Percentiles rank a stretch among this genome's conserved stretches.
phyloP scores from a whole-genome alignment of 257 asterid species.

The Solanum rostratum region DNA sequence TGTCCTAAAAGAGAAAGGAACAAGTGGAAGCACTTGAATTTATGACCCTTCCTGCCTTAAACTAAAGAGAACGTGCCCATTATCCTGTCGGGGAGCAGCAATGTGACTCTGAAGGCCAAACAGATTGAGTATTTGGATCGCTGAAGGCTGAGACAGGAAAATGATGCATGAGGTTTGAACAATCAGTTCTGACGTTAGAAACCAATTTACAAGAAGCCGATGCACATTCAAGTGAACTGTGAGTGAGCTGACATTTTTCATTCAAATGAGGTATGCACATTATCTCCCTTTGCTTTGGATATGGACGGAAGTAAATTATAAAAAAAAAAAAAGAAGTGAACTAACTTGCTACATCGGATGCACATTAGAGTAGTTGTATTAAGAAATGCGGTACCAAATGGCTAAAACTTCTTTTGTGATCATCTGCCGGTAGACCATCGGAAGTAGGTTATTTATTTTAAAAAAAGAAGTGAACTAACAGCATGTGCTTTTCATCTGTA shows the following conservation, averaged over 20 bases:
- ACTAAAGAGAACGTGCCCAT: not conserved
- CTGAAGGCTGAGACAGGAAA: conserved; percentile 12
- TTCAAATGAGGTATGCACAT: conserved; percentile 1
- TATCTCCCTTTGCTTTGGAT: not conserved
- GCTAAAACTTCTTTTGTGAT: not conserved
- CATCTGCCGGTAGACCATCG: not conserved
- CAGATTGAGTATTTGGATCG: conserved; percentile 8
- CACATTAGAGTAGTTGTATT: not conserved
- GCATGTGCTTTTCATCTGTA: not conserved
- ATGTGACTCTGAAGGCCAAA: conserved; percentile 2
- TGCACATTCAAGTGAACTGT: not conserved
- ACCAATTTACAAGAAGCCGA: conserved; percentile 3
- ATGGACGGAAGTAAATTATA: not conserved
- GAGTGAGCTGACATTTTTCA: not conserved
- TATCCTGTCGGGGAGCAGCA: conserved; percentile 7
- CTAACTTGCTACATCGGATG: not conserved
- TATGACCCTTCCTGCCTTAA: not conserved
- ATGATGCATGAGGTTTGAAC: conserved; percentile 8
- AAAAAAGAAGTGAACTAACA: too few species aligned
- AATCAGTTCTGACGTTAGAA: conserved; percentile 6
- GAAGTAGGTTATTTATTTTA: too few species aligned
- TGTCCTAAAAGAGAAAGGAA: conserved; percentile 6
- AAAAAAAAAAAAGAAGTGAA: not conserved
- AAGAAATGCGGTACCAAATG: not conserved
- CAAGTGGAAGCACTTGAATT: not conserved